Evolutionary conservation across 805 yeast genomes (phyloP), one percentile per base, ranked within the genome.

Genomic region (Blastobotrys chiropterorum): DNA sequence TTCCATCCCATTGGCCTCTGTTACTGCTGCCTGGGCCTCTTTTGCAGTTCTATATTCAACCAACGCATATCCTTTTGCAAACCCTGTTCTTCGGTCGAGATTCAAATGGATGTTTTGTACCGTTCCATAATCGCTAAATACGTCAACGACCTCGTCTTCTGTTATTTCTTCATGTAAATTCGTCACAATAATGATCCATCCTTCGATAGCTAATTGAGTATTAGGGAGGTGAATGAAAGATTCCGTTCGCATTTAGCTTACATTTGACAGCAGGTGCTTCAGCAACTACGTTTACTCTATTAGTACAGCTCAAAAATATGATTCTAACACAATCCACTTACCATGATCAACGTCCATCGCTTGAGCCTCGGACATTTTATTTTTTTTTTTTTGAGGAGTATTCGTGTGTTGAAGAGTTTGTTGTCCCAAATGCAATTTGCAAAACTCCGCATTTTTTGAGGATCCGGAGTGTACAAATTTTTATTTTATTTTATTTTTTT

Each of bases 161-260:
- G 74, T 58, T 1, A 73, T 71, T 57, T 75, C 80, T 38, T 72
- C 75, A 50, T 76, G 77, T 15, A 75, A 48, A 38, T 72, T 72
- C 0, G 70, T 63, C 4, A 66, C 72, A 2, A 74, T 60, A 1
- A 75, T 22, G 4, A 74, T 67, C 64, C 73, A 75, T 13, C 78
- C 80, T 54, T 73, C 77, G 15, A 72, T 58, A 2, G 76, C 70
- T 70, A 13, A 2, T 20, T 19, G 15, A 14, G 38, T 16, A 17
- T 42, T 19, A 20, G 22, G 41, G 41, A n/a, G n/a, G n/a, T n/a
- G n/a, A n/a, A n/a, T n/a, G n/a, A n/a, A 26, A 26, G 30, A 16
- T n/a, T 17, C n/a, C n/a, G n/a, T n/a, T n/a, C n/a, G n/a, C n/a
- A n/a, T n/a, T 16, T 8, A 43, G 21, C 30, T 17, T 43, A 43